Percentiles rank a stretch among this genome's conserved stretches.
Conservation (phyloP, 768 basidiomycete species). For the Suillus paluster region DNA sequence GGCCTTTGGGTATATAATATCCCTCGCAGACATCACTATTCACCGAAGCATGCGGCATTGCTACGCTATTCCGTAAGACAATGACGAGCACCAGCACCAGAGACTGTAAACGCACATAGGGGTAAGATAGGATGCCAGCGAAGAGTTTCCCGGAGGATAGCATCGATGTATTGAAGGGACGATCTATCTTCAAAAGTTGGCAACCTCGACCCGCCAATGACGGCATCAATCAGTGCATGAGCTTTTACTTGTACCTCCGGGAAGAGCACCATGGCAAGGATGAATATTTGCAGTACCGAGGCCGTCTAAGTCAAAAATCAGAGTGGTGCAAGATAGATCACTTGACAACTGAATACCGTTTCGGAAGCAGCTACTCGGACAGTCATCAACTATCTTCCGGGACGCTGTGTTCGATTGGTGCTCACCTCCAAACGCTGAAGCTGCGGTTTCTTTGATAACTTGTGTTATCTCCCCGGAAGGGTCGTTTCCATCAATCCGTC, state of each 20-base stretch:
- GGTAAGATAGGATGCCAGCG: conserved; percentile 30
- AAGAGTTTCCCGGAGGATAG: conserved; percentile 33
- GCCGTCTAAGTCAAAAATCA: conserved; percentile 22
- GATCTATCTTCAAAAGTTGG: conserved; percentile 31
- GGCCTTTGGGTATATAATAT: conserved; percentile 32
- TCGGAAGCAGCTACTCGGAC: conserved; percentile 19
- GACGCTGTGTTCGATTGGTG: neutral
- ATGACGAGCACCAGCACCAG: neutral
- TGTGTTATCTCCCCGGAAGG: conserved; percentile 9
- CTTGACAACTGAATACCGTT: conserved; percentile 14
- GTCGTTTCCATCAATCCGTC: conserved; percentile 7
- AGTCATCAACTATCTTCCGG: neutral
- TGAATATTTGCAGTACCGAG: conserved; percentile 31
- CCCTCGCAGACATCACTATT: conserved; percentile 31
- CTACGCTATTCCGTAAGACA: conserved; percentile 8
- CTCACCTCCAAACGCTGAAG: conserved; percentile 26
- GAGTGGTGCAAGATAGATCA: neutral
- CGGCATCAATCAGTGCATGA: conserved; percentile 33
- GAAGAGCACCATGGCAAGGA: conserved; percentile 40
- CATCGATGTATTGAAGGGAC: conserved; percentile 30
- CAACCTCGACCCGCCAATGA: conserved; percentile 27
- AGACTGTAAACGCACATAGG: conserved; percentile 19
- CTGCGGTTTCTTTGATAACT: conserved; percentile 22
- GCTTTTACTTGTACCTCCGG: conserved; percentile 33
- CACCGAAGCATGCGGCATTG: conserved; percentile 22